Evolutionary conservation across 2,329 filamentous ascomycete genomes (phyloP).

Genomic region (Gaeumannomyces tritici): DNA sequence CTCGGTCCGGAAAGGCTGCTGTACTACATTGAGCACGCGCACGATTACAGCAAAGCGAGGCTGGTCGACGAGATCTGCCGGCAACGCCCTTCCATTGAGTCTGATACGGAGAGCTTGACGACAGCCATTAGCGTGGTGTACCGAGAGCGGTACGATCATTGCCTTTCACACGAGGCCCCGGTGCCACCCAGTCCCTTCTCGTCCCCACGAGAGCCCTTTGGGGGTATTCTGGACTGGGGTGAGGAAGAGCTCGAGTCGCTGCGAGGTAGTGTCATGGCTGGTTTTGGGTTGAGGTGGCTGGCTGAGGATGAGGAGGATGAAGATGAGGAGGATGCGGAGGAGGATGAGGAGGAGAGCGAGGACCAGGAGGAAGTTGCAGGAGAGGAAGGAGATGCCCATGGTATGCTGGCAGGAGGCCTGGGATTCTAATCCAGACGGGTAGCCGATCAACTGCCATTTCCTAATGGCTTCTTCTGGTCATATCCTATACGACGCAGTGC

Average conservation of each 20-base stretch:
- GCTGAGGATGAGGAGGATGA: background rate
- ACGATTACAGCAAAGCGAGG: conserved; percentile 33
- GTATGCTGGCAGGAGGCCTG: background rate
- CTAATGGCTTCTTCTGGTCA: too few relatives aligned
- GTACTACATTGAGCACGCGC: conserved; percentile 35
- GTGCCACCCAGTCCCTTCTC: background rate
- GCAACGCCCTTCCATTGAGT: conserved; percentile 30
- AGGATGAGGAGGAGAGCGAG: background rate
- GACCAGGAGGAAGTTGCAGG: background rate
- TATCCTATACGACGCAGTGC: too few relatives aligned
- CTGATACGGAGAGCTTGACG: conserved; percentile 33
- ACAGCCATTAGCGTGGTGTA: conserved; percentile 11
- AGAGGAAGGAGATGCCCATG: background rate
- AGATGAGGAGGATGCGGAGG: background rate
- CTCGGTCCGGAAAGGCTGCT: conserved; percentile 39
- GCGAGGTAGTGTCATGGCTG: background rate
- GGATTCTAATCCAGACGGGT: background rate
- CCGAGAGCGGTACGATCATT: conserved; percentile 5
- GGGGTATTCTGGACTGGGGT: conserved; percentile 31
- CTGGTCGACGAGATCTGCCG: conserved; percentile 31
- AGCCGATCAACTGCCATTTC: too few relatives aligned
- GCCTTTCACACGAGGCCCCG: background rate
- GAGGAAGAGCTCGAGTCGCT: conserved; percentile 10
- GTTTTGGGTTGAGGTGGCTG: background rate
- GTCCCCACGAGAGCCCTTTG: conserved; percentile 8